Percentiles rank a stretch among this genome's conserved stretches.
These are phyloP conservation scores for Purshia tridentata DNA, from an alignment of 306 rosid species.

Conservation along the genomic window DNA sequence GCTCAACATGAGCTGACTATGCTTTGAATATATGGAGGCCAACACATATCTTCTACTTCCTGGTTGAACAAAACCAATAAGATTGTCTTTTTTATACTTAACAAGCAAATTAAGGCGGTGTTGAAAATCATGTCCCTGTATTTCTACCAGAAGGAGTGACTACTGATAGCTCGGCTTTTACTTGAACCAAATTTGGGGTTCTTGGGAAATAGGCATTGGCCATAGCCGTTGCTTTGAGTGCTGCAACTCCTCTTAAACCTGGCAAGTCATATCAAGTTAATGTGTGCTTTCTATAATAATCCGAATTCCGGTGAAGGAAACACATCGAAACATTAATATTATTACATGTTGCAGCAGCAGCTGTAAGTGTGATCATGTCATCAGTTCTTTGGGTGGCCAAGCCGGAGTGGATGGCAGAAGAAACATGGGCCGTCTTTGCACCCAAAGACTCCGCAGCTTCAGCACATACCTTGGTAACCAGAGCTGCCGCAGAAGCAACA, in stretches of 20 bases:
- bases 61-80: conserved; percentile 10
- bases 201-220: background rate
- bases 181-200: conserved; percentile 8
- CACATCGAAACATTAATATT: background rate
- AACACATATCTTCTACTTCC: conserved; percentile 12
- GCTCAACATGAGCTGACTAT: conserved; percentile 22
- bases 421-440: conserved; percentile 18
- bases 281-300: background rate
- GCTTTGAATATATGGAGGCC: conserved; percentile 23
- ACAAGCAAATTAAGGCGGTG: background rate
- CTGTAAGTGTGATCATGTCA: conserved; percentile 25
- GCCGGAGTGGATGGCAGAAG: conserved; percentile 32
- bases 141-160: conserved; percentile 29
- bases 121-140: background rate
- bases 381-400: conserved; percentile 16
- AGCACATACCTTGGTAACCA: conserved; percentile 27
- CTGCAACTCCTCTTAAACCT: conserved; percentile 30
- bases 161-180: conserved; percentile 15
- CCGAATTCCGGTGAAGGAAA: background rate
- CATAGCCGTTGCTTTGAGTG: conserved; percentile 17
- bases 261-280: conserved; percentile 1
- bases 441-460: conserved; percentile 30
- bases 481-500: conserved; percentile 34
- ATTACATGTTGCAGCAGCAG: conserved; percentile 30
- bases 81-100: background rate